Evolutionary conservation across 768 basidiomycete species (phyloP), one percentile per base, ranked within the genome.

Genomic region (Lactifluus volemus): DNA sequence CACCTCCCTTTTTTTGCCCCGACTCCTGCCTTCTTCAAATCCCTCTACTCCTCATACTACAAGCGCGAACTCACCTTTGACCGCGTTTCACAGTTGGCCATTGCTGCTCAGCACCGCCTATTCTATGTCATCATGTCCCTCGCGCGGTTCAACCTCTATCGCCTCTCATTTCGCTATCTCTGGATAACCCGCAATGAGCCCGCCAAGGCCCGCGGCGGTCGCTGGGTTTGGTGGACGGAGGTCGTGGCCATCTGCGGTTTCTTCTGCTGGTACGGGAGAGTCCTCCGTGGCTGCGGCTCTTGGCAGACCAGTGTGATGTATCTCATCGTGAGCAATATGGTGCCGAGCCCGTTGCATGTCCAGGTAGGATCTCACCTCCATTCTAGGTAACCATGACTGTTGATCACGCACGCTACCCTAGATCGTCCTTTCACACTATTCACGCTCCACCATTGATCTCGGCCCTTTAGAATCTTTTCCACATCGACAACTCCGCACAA

Each of bases 381-480:
- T 49, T 64, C 45, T 59, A 50, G 14, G 29, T 47, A 4, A 30
- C 49, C 53, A 10, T 49, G 49, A 3, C 21, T 62, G 34, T 53
- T 34, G 34, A 55, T 39, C 34, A 9, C 30, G n/a, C 34, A 9
- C 30, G n/a, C 5, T 39, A 41, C 34, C 29, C 17, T 67, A 88
- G 87, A 98, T 99, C 67, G 95, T 98, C 1, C 83, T 98, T 30
- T 99, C 97, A 8, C 97, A 99, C 76, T 99, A 95, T 72, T 88
- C 92, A 52, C 92, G 94, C 78, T 93, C 96, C 12, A 95, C 94
- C 2, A 87, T 78, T 9, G 96, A 98, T 70, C 78, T 98, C 19
- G 95, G 95, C 12, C 91, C 92, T 1, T 75, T 76, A 32, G 97
- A 99, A 70, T 95, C 92, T 0, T 98, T 98, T 77, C 83, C 88